Conservation (phyloP, 1,284 basidiomycete genomes). For the Singerocomus inundabilis region DNA sequence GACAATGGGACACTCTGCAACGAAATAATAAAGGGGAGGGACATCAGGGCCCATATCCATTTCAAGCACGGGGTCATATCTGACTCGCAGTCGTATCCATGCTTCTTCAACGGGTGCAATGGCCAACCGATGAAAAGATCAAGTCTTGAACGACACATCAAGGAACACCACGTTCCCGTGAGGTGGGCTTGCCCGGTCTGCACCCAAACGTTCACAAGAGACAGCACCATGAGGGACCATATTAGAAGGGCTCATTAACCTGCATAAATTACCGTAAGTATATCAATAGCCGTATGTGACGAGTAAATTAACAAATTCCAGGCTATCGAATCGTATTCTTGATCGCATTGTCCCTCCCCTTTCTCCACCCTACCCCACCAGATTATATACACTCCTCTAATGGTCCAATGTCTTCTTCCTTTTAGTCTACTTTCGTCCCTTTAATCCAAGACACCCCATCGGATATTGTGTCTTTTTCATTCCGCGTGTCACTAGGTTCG, state of each 20-base stretch:
- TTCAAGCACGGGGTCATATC: slow-evolving; percentile 4
- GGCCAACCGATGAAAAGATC: slow-evolving; percentile 1
- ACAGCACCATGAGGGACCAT: background rate
- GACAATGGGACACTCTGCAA: slow-evolving; percentile 1
- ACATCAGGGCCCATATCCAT: slow-evolving; percentile 10
- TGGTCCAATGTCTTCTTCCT: background rate
- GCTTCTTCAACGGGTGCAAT: slow-evolving; percentile 12
- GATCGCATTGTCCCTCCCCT: too few species aligned
- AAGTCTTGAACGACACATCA: slow-evolving; percentile 13
- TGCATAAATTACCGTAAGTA: slow-evolving; percentile 6
- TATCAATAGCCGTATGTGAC: background rate
- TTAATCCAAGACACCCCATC: background rate
- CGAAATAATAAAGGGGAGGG: background rate
- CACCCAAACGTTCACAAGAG: slow-evolving; percentile 3
- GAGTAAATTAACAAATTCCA: background rate
- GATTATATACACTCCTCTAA: background rate
- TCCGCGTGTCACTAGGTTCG: background rate
- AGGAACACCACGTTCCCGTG: slow-evolving; percentile 11
- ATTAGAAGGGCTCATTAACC: background rate
- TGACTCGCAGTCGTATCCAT: slow-evolving; percentile 4
- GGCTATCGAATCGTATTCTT: background rate
- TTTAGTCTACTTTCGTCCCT: background rate
- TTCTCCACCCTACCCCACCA: too few species aligned
- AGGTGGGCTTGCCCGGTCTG: slow-evolving; percentile 17
- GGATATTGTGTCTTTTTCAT: background rate